Base-by-base conservation (phyloP, 2,329 filamentous ascomycete genomes). In the Colletotrichum cuscutae region DNA sequence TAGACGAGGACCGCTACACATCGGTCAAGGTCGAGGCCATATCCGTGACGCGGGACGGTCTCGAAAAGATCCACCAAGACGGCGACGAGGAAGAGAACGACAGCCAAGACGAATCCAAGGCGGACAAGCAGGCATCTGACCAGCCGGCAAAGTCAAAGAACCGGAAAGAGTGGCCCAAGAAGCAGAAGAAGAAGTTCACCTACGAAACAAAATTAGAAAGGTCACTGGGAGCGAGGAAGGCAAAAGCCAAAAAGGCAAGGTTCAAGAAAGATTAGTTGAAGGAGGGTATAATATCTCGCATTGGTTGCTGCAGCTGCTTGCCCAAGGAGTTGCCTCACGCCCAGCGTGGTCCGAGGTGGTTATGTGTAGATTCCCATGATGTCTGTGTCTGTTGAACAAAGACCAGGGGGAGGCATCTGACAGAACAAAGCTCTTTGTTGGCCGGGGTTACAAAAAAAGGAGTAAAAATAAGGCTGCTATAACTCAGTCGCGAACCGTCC, bases 1-100 rank as follows among this genome's bases (percentile, higher is more conserved):
- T 98, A 76, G 97, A 99, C 81, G 97, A 98, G 81, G 96, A 98
- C 82, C 94, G 93, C 80, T 98, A 95, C 81, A 98, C 97, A 0
- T 98, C 95, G 1, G 97, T 99, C 30, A 98, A 94, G 0, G 92
- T 99, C 1, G 96, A 98, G 81, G 93, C 94, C 12, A 95, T 99
- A 76, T 93, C 92, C 75, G 89, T 97, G 19, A 92, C 93, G 13
- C 90, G 90, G 76, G 91, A 95, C 68, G 94, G 94, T 0, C 84
- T 97, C 60, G 87, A 90, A 71, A 92, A 89, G 77, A 52, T 75
- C 81, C 84, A 75, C 42, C 42, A 49, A 22, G 66, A 75, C 46
- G 52, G 53, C 59, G 73, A 86, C 87, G 77, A 80, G 60, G 60
- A 71, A 19, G 78, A 78, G 9, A 73, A 52, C 76, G 78, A 68